phyloP scores from a whole-genome alignment of 2,329 filamentous ascomycete species.

The Nemania sp. region DNA sequence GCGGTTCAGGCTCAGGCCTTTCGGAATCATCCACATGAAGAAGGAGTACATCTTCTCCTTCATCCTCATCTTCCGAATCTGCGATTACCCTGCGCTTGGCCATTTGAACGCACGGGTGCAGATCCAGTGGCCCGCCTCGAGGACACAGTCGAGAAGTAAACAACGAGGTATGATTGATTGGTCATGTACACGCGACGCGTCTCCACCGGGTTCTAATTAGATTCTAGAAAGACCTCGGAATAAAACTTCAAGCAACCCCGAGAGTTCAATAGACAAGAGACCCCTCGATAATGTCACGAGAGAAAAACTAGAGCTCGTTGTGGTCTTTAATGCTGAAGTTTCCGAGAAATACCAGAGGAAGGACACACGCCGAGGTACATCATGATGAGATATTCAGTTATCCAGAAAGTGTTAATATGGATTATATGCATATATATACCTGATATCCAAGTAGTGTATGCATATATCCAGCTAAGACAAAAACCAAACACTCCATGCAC shows the following conservation, averaged over 20 bases:
- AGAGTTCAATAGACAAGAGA: neutral
- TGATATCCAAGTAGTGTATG: too few relatives aligned
- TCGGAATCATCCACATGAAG: constrained; percentile 22
- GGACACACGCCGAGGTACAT: too few relatives aligned
- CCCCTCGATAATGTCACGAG: too few relatives aligned
- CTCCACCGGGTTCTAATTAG: constrained; percentile 9
- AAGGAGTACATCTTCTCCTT: constrained; percentile 25
- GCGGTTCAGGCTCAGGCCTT: constrained; percentile 37
- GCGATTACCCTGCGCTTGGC: constrained; percentile 39
- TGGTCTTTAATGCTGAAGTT: too few relatives aligned
- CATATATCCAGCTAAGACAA: too few relatives aligned
- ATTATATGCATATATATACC: too few relatives aligned
- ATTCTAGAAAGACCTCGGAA: neutral
- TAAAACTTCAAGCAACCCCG: neutral
- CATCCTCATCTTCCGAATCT: constrained; percentile 44
- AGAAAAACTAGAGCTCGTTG: too few relatives aligned
- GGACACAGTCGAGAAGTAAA: constrained; percentile 2
- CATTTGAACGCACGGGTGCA: constrained; percentile 29
- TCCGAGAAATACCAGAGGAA: too few relatives aligned
- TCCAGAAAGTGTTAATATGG: too few relatives aligned
- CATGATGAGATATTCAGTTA: too few relatives aligned
- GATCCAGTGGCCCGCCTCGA: neutral
- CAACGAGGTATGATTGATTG: neutral
- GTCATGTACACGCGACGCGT: constrained; percentile 24
- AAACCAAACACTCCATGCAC: neutral